Base-by-base conservation (phyloP, 176 grass and related monocot species). In the Oryza brachyantha region DNA sequence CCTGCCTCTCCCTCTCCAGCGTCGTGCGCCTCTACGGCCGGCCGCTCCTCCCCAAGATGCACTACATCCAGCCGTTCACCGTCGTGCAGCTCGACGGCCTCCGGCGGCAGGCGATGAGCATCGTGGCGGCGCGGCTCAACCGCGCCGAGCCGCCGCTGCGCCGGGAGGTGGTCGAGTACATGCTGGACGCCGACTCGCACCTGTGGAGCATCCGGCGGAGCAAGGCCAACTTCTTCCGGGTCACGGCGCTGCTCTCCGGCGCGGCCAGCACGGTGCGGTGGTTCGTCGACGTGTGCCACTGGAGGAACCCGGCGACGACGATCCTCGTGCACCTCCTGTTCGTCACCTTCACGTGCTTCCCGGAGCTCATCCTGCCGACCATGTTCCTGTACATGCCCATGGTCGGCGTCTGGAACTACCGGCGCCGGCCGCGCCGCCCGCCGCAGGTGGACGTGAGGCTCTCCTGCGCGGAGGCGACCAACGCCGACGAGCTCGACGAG, bases 151-250 rank as follows among this genome's bases (percentile, higher is more conserved):
- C 91, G 22, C 87, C 86, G 42, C 82, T 97, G 13, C 82, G 87
- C 0, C 84, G 83, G 29, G 91, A 97, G 86, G 94, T 94, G 11
- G 91, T 94, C 38, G 91, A 92, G 75, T 88, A 92, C 76, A 88
- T 92, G 89, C 66, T 92, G 2, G 91, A 94, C 43, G 85, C 86
- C 25, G 87, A 84, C 19, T 84, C 91, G 10, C 86, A 88, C 68
- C 31, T 64, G 82, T 97, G 91, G 87, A 94, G 94, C 87, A 88
- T 97, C 79, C 68, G 91, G 29, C 59, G 85, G 81, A 92, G 91
- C 89, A 90, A 88, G 84, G 94, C 89, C 63, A 88, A 88, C 77
- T 90, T 94, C 85, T 46, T 90, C 76, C 87, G 89, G 26, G 68
- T 74, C 50, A 92, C 83, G 42, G 74, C 85, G 7, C 62, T 90